Evolutionary conservation across 768 basidiomycete genomes (phyloP), one percentile per base, ranked within the genome.

Genomic region (Asterophora lycoperdoides): DNA sequence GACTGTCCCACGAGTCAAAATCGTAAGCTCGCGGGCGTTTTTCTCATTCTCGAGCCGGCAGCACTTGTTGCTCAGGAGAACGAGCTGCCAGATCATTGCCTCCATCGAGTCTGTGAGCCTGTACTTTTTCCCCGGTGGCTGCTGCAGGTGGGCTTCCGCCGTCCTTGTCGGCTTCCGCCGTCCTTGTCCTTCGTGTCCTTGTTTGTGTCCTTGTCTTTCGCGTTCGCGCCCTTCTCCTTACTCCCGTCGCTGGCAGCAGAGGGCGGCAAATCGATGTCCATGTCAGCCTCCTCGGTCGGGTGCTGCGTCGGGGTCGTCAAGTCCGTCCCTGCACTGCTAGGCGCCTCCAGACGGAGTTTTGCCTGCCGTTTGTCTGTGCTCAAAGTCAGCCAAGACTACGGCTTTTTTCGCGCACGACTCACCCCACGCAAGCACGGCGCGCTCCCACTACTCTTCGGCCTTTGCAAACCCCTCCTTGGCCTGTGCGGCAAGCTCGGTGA

Each of bases 41-140:
- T 82, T 83, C 72, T 83, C 81, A 50, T 81, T 81, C 68, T 81
- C 75, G 51, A 77, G 44, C 51, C 86, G 72, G 66, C 86, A 89
- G 46, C 83, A 83, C 68, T 91, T 86, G 59, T 92, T 91, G 62
- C 88, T 91, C 49, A 93, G 60, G 61, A 82, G 73, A 46, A 90
- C 87, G 5, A 92, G 71, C 63, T 85, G 77, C 88, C 88, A 93
- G 54, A 93, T 79, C 20, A 81, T 77, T 33, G 65, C 65, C 71
- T 89, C 88, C 87, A 94, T 89, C 51, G 64, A 62, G 49, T 93
- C 92, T 33, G 86, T 89, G 71, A 92, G 67, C 4, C 83, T 69
- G 63, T 86, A 95, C 65, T 83, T 83, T 69, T 86, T 86, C 57
- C 74, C 70, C 0, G 92, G 90, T 36, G 86, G 81, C 34, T 86